phyloP scores from a whole-genome alignment of 2,329 filamentous ascomycete genomes.

The Capronia coronata region DNA sequence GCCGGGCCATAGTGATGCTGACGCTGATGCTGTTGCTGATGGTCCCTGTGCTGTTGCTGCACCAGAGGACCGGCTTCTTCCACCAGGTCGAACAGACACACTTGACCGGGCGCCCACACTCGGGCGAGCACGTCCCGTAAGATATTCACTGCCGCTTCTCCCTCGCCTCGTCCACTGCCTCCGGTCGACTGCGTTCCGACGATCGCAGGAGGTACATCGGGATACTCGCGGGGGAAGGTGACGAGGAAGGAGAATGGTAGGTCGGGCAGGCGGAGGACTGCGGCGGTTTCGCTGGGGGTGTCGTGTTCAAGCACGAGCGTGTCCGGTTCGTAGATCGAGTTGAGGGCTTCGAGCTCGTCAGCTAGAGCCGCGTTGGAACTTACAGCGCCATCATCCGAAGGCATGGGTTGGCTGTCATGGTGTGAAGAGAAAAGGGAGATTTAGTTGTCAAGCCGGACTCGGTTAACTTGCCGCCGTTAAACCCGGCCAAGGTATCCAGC shows the following conservation, averaged over 20 bases:
- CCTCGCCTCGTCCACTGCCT: slow-evolving; percentile 62
- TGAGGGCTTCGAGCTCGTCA: slow-evolving; percentile 45
- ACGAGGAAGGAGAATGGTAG: slow-evolving; percentile 48
- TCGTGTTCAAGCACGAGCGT: slow-evolving; percentile 18
- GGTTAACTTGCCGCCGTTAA: no score
- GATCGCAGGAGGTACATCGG: slow-evolving; percentile 64
- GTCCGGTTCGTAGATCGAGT: slow-evolving; percentile 54
- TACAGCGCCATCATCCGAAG: slow-evolving; percentile 14
- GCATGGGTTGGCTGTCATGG: slow-evolving; percentile 14
- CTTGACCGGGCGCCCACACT: slow-evolving; percentile 66
- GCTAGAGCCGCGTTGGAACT: slow-evolving; percentile 37
- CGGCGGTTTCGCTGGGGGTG: slow-evolving; percentile 39
- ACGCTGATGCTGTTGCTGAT: slow-evolving; percentile 29
- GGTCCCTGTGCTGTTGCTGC: slow-evolving; percentile 33
- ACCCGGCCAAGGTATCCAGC: no score
- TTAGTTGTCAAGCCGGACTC: no score
- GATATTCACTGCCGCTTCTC: slow-evolving; percentile 61
- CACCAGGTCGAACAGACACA: slow-evolving; percentile 87
- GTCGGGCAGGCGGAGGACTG: slow-evolving; percentile 61
- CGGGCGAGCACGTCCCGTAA: slow-evolving; percentile 60
- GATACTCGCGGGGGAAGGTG: slow-evolving; percentile 68
- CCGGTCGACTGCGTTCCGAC: slow-evolving; percentile 74
- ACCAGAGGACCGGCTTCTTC: slow-evolving; percentile 53
- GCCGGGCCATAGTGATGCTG: slow-evolving; percentile 22
- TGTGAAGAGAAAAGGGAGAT: no score